phyloP scores from a whole-genome alignment of 1,284 basidiomycete species.

The Rhodotorula sp. region DNA sequence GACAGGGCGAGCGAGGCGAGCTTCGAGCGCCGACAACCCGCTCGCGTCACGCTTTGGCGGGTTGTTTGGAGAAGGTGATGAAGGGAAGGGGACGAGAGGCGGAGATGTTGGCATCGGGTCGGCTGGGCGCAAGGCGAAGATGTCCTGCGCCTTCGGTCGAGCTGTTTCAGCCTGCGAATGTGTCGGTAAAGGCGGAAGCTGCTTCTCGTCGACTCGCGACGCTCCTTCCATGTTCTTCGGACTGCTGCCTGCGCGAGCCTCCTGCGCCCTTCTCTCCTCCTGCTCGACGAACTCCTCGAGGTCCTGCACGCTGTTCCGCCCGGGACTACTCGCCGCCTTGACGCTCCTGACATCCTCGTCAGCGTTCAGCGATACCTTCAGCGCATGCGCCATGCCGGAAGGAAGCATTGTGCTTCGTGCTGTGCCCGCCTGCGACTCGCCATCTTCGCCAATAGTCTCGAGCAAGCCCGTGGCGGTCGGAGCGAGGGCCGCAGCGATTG shows the following conservation, averaged over 20 bases:
- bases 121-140: constrained; percentile 7
- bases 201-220: not conserved
- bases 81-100: not conserved
- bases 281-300: constrained; percentile 33
- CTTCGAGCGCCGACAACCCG: constrained; percentile 30
- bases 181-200: not conserved
- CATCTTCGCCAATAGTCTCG: constrained; percentile 47
- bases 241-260: not conserved
- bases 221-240: not conserved
- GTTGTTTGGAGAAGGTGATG: not conserved
- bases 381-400: not conserved
- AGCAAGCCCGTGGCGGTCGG: constrained; percentile 16
- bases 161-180: not conserved
- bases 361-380: not conserved
- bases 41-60: constrained; percentile 8
- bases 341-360: not conserved
- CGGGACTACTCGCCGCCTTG: not conserved
- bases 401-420: constrained; percentile 14
- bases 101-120: not conserved
- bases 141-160: constrained; percentile 11
- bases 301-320: constrained; percentile 23
- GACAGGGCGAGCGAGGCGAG: constrained; percentile 11
- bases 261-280: constrained; percentile 16
- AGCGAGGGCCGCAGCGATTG: no score
- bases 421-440: constrained; percentile 46